phyloP scores from a whole-genome alignment of 2,329 filamentous ascomycete genomes.

The Phoma sp. region DNA sequence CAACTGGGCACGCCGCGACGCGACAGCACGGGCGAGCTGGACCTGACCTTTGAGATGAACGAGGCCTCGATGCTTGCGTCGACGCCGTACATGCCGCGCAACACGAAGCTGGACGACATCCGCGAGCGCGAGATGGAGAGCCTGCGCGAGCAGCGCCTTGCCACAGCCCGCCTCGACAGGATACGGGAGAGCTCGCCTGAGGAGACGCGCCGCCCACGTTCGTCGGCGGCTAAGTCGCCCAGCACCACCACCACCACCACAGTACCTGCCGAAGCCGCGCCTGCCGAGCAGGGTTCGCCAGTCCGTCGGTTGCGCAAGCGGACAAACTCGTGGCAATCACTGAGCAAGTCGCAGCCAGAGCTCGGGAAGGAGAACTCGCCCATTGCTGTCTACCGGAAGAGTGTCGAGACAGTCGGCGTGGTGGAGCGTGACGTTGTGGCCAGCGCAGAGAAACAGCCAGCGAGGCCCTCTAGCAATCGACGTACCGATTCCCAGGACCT shows the following conservation, averaged over 20 bases:
- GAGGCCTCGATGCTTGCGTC: conserved; percentile 55
- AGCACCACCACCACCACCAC: background rate
- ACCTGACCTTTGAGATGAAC: conserved; percentile 53
- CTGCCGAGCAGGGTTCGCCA: conserved; percentile 14
- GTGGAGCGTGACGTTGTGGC: conserved; percentile 36
- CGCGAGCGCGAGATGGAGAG: conserved; percentile 51
- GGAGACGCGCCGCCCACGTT: conserved; percentile 24
- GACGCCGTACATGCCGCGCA: conserved; percentile 54
- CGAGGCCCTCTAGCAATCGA: conserved; percentile 37
- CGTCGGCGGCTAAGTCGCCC: too few species aligned
- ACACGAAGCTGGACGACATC: conserved; percentile 51
- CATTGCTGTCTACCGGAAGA: conserved; percentile 42
- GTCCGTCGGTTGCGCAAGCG: conserved; percentile 27
- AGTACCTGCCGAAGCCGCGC: conserved; percentile 2
- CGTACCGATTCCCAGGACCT: conserved; percentile 55
- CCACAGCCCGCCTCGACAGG: conserved; percentile 38
- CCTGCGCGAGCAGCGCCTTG: conserved; percentile 42
- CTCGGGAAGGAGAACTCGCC: conserved; percentile 41
- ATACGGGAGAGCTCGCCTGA: conserved; percentile 40
- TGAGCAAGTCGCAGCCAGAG: conserved; percentile 36
- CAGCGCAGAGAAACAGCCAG: conserved; percentile 28
- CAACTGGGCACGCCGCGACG: conserved; percentile 34
- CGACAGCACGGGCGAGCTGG: conserved; percentile 36
- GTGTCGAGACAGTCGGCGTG: conserved; percentile 40
- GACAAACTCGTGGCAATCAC: conserved; percentile 39